Base-by-base conservation (phyloP, 1,284 basidiomycete species). In the Malassezia brasiliensis region DNA sequence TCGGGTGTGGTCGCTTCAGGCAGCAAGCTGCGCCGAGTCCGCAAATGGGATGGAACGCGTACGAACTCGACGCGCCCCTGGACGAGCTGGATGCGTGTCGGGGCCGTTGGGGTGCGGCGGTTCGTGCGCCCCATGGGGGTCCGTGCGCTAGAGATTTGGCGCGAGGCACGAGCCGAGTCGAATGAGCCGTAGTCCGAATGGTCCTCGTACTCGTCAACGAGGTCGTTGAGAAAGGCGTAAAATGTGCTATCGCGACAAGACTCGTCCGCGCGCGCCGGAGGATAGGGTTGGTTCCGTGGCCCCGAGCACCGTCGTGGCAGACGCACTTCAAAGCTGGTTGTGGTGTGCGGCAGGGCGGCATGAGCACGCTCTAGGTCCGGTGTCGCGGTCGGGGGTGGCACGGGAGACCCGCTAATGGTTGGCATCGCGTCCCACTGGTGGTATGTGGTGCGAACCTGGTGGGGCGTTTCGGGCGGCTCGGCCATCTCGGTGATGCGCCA, bases 401-500 rank as follows among this genome's bases (percentile, higher is more conserved):
- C 25, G 20, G 30, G n/a, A 10, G 30, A 10, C 11, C 31, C 10
- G 35, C 20, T 14, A 2, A 14, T n/a, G 32, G 28, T 28, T 19
- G 20, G 19, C 6, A 19, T 11, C 15, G 25, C 11, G 20, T 38
- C 32, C 10, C 22, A 36, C 5, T 31, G 30, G 12, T 6, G 17
- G 39, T 38, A 11, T 5, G 15, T 14, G 5, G 25, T 14, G 12
- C 10, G 7, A 6, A 17, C 28, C 4, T 3, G 32, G 8, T 37
- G 47, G 8, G 47, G 14, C 14, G 34, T 38, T 6, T 38, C 47
- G 10, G 22, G 22, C 17, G 51, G 35, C 25, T 56, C 54, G 22
- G 37, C 31, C 17, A 10, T 38, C 46, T 56, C 54, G 2, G 54
- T 47, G 44, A 56, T 56, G 12, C 54, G 54, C 49, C 37, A 51